Evolutionary conservation across 2,329 filamentous ascomycete genomes (phyloP).

Genomic region (Trichoderma sp.): DNA sequence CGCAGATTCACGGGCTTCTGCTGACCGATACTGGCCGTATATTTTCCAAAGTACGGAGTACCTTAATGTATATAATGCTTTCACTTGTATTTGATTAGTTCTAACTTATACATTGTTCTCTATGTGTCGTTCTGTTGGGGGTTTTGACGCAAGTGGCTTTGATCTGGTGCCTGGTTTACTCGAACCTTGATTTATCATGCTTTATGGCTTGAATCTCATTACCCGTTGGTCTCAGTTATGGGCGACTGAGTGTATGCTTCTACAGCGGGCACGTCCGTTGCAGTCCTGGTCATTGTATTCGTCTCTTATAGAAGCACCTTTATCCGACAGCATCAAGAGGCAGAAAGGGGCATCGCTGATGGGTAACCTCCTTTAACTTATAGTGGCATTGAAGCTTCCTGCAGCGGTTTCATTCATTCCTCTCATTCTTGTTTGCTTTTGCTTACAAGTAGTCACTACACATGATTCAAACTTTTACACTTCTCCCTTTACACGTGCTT

Average conservation of each 20-base stretch:
- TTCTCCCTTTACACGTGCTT: conserved; percentile 44
- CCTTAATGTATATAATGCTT: not conserved
- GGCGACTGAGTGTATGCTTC: not conserved
- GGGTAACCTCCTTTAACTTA: not conserved
- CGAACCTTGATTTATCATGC: not conserved
- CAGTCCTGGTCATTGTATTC: not conserved
- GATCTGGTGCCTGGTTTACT: not conserved
- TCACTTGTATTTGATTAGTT: too few relatives aligned
- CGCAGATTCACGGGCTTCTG: not conserved
- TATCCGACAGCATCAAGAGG: not conserved
- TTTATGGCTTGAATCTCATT: not conserved
- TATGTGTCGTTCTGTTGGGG: not conserved
- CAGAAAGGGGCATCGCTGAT: not conserved
- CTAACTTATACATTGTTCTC: not conserved
- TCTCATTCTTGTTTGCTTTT: not conserved
- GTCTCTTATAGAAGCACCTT: not conserved
- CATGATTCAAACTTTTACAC: not conserved
- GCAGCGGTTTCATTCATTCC: not conserved
- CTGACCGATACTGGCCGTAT: not conserved
- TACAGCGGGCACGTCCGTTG: not conserved
- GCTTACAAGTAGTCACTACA: not conserved
- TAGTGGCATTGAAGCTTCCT: not conserved
- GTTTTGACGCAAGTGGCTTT: not conserved
- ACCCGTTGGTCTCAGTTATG: not conserved
- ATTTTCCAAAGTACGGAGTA: too few relatives aligned